Conservation (phyloP, 2,329 filamentous ascomycete genomes). For the Drechslerella coelobrocha region DNA sequence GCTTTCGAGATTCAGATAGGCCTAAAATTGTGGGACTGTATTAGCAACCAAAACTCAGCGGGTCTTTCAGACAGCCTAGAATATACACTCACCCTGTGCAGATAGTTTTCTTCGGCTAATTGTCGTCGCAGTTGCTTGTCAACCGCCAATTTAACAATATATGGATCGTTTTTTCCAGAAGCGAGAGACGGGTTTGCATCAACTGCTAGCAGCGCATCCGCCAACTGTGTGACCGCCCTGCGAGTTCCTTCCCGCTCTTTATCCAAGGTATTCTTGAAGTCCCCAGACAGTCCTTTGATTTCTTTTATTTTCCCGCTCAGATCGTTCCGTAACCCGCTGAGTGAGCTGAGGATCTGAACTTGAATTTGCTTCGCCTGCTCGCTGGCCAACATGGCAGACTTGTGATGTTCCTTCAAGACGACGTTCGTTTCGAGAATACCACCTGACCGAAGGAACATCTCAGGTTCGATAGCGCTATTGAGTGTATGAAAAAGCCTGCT, state of each 20-base stretch:
- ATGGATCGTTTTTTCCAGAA: slow-evolving; percentile 89
- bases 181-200: slow-evolving; percentile 78
- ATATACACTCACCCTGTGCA: slow-evolving; percentile 75
- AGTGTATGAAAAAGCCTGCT: slow-evolving; percentile 71
- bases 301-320: slow-evolving; percentile 97
- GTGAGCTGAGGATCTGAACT: slow-evolving; percentile 84
- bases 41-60: background rate
- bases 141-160: slow-evolving; percentile 81
- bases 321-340: slow-evolving; percentile 85
- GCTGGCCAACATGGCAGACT: slow-evolving; percentile 76
- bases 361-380: slow-evolving; percentile 91
- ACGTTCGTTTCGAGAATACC: slow-evolving; percentile 88
- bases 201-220: slow-evolving; percentile 78
- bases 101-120: slow-evolving; percentile 95
- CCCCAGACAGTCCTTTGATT: slow-evolving; percentile 88
- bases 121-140: slow-evolving; percentile 91
- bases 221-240: slow-evolving; percentile 78
- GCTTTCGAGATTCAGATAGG: slow-evolving; percentile 90
- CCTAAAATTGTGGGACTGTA: slow-evolving; percentile 66
- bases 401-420: slow-evolving; percentile 82
- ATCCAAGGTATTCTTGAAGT: slow-evolving; percentile 96
- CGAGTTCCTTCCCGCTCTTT: slow-evolving; percentile 89
- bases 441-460: slow-evolving; percentile 74
- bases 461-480: slow-evolving; percentile 74
- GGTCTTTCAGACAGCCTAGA: background rate